Percentiles rank a stretch among this genome's conserved stretches.
Conservation (phyloP, 768 basidiomycete genomes). For the Neoboletus magnificus region DNA sequence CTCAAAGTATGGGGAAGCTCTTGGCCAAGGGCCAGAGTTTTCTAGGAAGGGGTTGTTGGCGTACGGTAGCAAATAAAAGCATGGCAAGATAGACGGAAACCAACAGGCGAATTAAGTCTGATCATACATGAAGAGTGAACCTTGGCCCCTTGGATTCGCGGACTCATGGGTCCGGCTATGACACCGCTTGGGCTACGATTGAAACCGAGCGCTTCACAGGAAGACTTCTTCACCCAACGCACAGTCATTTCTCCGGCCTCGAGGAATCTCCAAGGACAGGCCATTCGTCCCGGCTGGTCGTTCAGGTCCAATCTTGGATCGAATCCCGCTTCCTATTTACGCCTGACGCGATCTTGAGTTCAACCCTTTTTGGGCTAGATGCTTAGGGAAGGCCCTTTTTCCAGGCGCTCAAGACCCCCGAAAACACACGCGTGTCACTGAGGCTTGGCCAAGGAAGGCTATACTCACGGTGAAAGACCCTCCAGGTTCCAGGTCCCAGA, state of each 20-base stretch:
- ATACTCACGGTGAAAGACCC: conserved; percentile 27
- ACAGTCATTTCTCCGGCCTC: conserved; percentile 38
- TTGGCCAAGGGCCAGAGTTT: conserved; percentile 19
- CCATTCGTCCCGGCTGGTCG: conserved; percentile 5
- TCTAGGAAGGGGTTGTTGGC: conserved; percentile 28
- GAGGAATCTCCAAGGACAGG: conserved; percentile 46
- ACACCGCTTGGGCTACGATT: conserved; percentile 30
- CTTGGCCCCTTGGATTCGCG: conserved; percentile 31
- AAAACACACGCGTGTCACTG: conserved; percentile 28
- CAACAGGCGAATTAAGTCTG: conserved; percentile 31
- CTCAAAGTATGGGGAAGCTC: conserved; percentile 15
- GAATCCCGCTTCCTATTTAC: conserved; percentile 41
- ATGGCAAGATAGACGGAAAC: conserved; percentile 31
- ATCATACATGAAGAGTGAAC: conserved; percentile 30
- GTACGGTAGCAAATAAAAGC: conserved; percentile 30
- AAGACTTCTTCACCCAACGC: conserved; percentile 25
- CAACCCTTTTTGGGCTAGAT: conserved; percentile 47
- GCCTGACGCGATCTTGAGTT: conserved; percentile 42
- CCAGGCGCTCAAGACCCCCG: conserved; percentile 26
- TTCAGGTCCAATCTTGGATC: conserved; percentile 33
- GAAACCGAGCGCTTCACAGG: conserved; percentile 32
- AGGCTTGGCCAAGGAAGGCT: conserved; percentile 27
- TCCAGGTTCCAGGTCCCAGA: conserved; percentile 12
- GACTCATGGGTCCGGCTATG: conserved; percentile 29
- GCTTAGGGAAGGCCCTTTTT: conserved; percentile 18